Conservation (phyloP, 2,329 filamentous ascomycete genomes). For the Apiospora hydei region DNA sequence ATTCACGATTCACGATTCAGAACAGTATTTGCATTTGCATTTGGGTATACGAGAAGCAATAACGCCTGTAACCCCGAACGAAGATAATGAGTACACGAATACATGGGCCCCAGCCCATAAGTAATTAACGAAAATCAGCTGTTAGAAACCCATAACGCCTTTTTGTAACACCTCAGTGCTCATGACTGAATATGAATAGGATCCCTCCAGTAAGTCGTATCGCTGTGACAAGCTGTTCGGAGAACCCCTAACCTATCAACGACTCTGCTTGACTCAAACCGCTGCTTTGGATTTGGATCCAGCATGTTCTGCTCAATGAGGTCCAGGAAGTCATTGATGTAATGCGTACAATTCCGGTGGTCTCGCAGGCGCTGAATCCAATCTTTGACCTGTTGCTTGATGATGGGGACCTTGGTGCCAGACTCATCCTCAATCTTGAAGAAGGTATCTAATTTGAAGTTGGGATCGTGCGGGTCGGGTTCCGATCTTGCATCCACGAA, state of each 20-base stretch:
- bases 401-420: background rate
- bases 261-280: background rate
- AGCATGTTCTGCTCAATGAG: background rate
- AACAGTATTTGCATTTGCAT: background rate
- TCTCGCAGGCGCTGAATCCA: background rate
- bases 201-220: background rate
- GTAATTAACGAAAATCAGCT: background rate
- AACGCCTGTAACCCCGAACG: background rate
- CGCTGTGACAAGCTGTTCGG: background rate
- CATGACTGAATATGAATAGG: background rate
- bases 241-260: background rate
- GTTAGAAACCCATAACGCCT: background rate
- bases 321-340: background rate
- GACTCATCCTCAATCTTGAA: background rate
- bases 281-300: background rate
- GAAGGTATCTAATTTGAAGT: background rate
- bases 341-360: background rate
- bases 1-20: background rate
- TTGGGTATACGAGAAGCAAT: background rate
- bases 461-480: background rate
- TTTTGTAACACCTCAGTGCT: background rate
- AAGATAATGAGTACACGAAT: background rate
- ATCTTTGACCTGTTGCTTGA: background rate
- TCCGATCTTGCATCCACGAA: background rate
- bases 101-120: background rate